Percentiles rank a stretch among this genome's conserved stretches.
Evolutionary conservation across 2,329 filamentous ascomycete species (phyloP).

Genomic region (Sordariomycetes sp.): DNA sequence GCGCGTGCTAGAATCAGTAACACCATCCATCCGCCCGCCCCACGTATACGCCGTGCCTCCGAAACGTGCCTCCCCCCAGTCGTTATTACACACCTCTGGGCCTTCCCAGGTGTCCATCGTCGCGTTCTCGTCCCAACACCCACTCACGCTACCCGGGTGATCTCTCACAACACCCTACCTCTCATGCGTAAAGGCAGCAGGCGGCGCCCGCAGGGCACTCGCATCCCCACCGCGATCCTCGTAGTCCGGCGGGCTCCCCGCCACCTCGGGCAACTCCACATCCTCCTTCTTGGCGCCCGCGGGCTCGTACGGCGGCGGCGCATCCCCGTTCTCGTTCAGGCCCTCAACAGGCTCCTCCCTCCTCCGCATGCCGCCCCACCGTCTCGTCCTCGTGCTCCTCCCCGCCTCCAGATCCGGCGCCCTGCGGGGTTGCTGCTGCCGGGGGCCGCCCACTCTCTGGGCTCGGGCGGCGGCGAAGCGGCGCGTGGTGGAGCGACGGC

Average conservation of each 20-base stretch:
- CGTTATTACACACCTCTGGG: not conserved
- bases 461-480: not conserved
- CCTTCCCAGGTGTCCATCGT: not conserved
- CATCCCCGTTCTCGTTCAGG: slow-evolving; percentile 52
- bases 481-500: slow-evolving; percentile 6
- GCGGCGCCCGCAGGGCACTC: not conserved
- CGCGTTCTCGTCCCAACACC: not conserved
- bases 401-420: not conserved
- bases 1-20: too few species aligned
- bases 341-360: slow-evolving; percentile 32
- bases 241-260: not conserved
- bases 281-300: slow-evolving; percentile 15
- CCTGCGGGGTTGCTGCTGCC: not conserved
- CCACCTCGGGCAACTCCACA: slow-evolving; percentile 1
- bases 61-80: too few species aligned
- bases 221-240: not conserved
- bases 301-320: slow-evolving; percentile 49
- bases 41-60: not conserved
- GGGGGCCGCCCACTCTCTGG: not conserved
- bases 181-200: not conserved
- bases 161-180: not conserved
- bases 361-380: not conserved
- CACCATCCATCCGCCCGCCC: not conserved
- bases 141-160: not conserved
- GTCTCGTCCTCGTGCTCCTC: not conserved